Percentiles rank a stretch among this genome's conserved stretches.
Evolutionary conservation across 2,329 filamentous ascomycete species (phyloP).

Genomic region (Zymoseptoria passerinii): DNA sequence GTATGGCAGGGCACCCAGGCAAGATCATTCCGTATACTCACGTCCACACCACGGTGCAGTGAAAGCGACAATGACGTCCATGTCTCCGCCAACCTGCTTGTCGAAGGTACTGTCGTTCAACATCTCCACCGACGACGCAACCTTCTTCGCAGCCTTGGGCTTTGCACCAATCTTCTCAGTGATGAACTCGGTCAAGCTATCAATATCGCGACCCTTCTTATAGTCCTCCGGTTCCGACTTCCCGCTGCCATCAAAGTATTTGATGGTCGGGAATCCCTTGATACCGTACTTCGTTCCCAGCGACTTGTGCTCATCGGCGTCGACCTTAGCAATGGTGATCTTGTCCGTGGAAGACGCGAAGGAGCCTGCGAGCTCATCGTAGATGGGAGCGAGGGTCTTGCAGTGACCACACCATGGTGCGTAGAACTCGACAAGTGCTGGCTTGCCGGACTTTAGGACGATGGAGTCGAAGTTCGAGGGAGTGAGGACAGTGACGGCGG

Average conservation of each 20-base stretch:
- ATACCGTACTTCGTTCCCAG: constrained; percentile 81
- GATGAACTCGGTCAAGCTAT: constrained; percentile 73
- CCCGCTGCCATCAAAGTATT: constrained; percentile 96
- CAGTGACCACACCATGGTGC: constrained; percentile 99
- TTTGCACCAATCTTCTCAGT: constrained; percentile 78
- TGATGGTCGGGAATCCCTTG: constrained; percentile 92
- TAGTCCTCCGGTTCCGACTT: constrained; percentile 71
- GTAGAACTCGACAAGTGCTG: constrained; percentile 95
- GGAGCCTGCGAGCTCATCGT: constrained; percentile 73
- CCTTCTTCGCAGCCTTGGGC: constrained; percentile 64
- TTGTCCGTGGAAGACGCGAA: constrained; percentile 68
- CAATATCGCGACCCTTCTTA: constrained; percentile 76
- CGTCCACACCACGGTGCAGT: constrained; percentile 98
- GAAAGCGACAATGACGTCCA: constrained; percentile 90
- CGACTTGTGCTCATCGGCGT: constrained; percentile 79
- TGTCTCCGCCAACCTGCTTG: constrained; percentile 68
- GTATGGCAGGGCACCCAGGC: neutral
- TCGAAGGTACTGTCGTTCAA: constrained; percentile 75
- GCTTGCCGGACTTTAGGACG: constrained; percentile 85
- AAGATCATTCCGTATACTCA: constrained; percentile 47
- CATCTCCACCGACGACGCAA: constrained; percentile 68
- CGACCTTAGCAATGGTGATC: constrained; percentile 88
- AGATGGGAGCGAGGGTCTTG: constrained; percentile 91
- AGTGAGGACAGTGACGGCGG: constrained; percentile 80
- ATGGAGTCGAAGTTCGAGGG: constrained; percentile 87